Evolutionary conservation across 2,329 filamentous ascomycete species (phyloP), one percentile per base, ranked within the genome.

Genomic region (Colletotrichum tanaceti): DNA sequence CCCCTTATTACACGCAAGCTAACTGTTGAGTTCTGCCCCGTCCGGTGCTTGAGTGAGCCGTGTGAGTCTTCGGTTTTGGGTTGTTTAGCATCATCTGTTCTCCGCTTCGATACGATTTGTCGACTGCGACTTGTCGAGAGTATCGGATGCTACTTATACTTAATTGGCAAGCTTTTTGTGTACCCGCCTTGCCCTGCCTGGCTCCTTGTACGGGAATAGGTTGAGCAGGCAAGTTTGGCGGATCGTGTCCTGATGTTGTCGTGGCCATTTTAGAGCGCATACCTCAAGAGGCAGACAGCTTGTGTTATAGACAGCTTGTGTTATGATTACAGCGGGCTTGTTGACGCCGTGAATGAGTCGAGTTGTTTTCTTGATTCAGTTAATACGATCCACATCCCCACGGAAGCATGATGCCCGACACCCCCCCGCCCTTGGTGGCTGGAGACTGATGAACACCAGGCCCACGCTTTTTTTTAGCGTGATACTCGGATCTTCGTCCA

Each of bases 11-110:
- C 7, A 43, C 22, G 5, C 46, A n/a, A n/a, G 35, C 28, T 44
- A 43, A 53, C 18, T 16, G 14, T 18, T n/a, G 11, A 44, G 28
- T 6, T 53, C 22, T 43, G 60, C 53, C 41, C 47, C 28, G 24
- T 28, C 38, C 32, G 13, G 49, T 65, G 9, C 43, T 57, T 28
- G 62, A 57, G 43, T 38, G 52, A 55, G 38, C 55, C 46, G 62
- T n/a, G 38, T 11, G 18, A 9, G 13, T 22, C 18, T 20, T 20
- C 11, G 5, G 5, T 3, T 13, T 38, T 38, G 28, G 38, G 32
- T 18, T 47, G n/a, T 35, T 18, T 18, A 6, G n/a, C 2, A 38
- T 49, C 9, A n/a, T 18, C 43, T 35, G 5, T 35, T 47, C 5
- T 38, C 18, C 5, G 18, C n/a, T 16, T 10, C 20, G 10, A 16